A percentile compares a stretch with the other conserved stretches of the same genome.
phyloP scores from a whole-genome alignment of 2,329 filamentous ascomycete species.

The Xylariales sp. region DNA sequence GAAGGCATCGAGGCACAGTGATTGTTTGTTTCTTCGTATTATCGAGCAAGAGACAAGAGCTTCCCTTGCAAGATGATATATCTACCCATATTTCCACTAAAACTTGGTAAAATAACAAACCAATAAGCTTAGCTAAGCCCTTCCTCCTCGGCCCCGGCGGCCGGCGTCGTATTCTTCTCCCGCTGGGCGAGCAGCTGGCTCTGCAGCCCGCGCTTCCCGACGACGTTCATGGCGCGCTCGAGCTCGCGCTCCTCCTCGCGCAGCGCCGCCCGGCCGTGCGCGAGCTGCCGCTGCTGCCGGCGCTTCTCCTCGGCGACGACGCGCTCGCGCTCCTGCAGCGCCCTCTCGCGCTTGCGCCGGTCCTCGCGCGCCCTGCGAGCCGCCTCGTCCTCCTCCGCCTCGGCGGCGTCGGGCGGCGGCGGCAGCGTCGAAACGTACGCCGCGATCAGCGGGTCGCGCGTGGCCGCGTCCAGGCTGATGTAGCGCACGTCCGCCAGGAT shows the following conservation, averaged over 20 bases:
- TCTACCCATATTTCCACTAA: too few relatives aligned
- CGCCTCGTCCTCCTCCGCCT: slow-evolving; percentile 47
- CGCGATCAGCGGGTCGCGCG: slow-evolving; percentile 61
- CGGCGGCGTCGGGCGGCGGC: slow-evolving; percentile 42
- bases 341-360: slow-evolving; percentile 57
- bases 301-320: slow-evolving; percentile 60
- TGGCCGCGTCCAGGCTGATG: slow-evolving; percentile 57
- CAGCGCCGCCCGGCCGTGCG: slow-evolving; percentile 55
- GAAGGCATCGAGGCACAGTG: too few relatives aligned
- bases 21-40: too few relatives aligned
- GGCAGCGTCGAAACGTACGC: slow-evolving; percentile 62
- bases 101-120: too few relatives aligned
- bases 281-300: slow-evolving; percentile 53
- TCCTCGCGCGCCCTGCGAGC: slow-evolving; percentile 45
- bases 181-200: slow-evolving; percentile 47
- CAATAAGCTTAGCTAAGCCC: too few relatives aligned
- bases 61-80: too few relatives aligned
- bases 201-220: slow-evolving; percentile 62
- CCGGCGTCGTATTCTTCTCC: too few relatives aligned
- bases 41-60: too few relatives aligned
- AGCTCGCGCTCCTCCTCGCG: slow-evolving; percentile 65
- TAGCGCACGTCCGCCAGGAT: slow-evolving; percentile 66
- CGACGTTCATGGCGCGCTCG: slow-evolving; percentile 63
- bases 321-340: slow-evolving; percentile 60
- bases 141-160: too few relatives aligned